Evolutionary conservation across 2,329 filamentous ascomycete genomes (phyloP).

Genomic region (Venturia effusa): DNA sequence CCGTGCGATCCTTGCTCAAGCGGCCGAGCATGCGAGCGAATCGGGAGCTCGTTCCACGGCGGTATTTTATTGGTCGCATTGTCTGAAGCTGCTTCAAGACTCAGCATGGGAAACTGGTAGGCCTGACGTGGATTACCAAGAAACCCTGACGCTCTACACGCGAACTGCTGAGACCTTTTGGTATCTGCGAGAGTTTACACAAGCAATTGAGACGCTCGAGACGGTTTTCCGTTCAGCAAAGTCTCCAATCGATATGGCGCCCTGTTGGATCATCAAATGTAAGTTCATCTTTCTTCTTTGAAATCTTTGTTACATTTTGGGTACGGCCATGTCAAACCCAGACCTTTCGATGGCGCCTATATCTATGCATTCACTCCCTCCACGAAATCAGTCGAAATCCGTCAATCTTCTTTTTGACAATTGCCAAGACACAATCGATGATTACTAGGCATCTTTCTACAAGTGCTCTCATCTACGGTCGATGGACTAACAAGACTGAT

Average conservation of each 20-base stretch:
- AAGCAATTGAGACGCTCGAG: conserved; percentile 55
- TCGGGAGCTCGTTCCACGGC: conserved; percentile 75
- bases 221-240: conserved; percentile 3
- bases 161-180: conserved; percentile 74
- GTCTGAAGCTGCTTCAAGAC: conserved; percentile 67
- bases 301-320: conserved; percentile 55
- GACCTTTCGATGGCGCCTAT: neutral
- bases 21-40: conserved; percentile 67
- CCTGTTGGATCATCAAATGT: conserved; percentile 69
- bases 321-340: neutral
- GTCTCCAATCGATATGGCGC: conserved; percentile 67
- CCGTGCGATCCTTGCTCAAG: conserved; percentile 65
- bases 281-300: conserved; percentile 27
- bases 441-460: neutral
- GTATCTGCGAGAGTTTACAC: conserved; percentile 60
- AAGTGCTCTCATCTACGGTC: neutral
- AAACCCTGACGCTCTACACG: conserved; percentile 71
- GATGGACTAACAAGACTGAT: neutral
- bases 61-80: conserved; percentile 68
- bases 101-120: conserved; percentile 57
- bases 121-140: conserved; percentile 71
- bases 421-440: neutral
- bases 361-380: neutral
- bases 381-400: neutral
- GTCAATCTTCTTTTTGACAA: neutral